Percentiles rank a stretch among this genome's conserved stretches.
phyloP scores from a whole-genome alignment of 495 filamentous ascomycete genomes.

The Hyaloscypha variabilis region DNA sequence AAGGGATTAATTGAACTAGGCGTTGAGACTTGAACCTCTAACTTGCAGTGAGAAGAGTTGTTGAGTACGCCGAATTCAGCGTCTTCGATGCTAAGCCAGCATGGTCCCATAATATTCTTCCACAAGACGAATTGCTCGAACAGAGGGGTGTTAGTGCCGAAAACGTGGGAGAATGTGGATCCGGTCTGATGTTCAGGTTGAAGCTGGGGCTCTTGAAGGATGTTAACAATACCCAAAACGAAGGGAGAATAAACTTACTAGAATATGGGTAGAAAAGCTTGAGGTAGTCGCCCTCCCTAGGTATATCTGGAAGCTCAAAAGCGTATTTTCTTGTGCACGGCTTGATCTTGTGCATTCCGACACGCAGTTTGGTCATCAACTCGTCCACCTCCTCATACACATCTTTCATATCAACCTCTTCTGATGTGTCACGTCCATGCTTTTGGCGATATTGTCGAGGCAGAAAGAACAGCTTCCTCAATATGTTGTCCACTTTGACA shows the following conservation, averaged over 20 bases:
- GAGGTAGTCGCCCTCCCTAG: constrained; percentile 86
- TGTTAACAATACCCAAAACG: constrained; percentile 8
- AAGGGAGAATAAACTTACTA: constrained; percentile 36
- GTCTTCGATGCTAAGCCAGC: constrained; percentile 89
- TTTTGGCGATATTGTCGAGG: constrained; percentile 67
- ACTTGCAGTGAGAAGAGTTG: constrained; percentile 95
- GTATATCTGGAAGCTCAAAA: constrained; percentile 87
- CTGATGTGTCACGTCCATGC: constrained; percentile 67
- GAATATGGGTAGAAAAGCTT: constrained; percentile 93
- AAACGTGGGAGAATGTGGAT: constrained; percentile 92
- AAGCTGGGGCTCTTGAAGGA: constrained; percentile 54
- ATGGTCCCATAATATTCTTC: constrained; percentile 98
- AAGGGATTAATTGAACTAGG: constrained; percentile 72
- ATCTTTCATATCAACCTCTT: constrained; percentile 86
- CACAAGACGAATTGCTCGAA: constrained; percentile 98
- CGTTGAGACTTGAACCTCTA: constrained; percentile 80
- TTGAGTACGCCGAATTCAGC: constrained; percentile 82
- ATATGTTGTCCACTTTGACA: constrained; percentile 92
- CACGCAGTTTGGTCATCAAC: constrained; percentile 81
- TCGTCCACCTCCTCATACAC: constrained; percentile 86
- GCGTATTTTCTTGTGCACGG: constrained; percentile 88
- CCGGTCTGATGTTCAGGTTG: constrained; percentile 68
- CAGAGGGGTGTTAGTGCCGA: constrained; percentile 89
- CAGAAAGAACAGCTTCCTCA: constrained; percentile 91
- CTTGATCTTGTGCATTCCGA: constrained; percentile 93